Base-by-base conservation (phyloP, 2,329 filamentous ascomycete genomes). In the Sarocladium oryzae region DNA sequence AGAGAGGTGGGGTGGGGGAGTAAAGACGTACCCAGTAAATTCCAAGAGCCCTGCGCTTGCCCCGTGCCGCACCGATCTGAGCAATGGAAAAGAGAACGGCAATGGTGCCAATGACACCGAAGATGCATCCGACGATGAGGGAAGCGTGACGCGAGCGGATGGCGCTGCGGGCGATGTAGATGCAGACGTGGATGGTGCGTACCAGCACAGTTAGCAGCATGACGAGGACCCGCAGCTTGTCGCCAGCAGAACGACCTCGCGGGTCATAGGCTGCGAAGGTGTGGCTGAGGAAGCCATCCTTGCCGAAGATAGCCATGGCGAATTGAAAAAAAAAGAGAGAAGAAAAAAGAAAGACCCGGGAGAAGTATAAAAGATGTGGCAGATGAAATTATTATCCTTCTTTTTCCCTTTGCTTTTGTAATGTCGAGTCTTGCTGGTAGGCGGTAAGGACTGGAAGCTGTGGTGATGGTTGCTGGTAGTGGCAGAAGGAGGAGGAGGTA, bases 1-100 rank as follows among this genome's bases (percentile, higher is more conserved):
- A n/a, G 15, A 5, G 33, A 5, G 7, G 5, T 8, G 33, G 33
- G 33, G 24, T 11, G 9, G 21, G 10, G 15, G 11, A 13, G n/a
- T 9, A 24, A 41, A 10, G 24, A 45, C 40, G 21, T 45, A 45
- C 40, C 40, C 40, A 45, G 40, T 45, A 28, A n/a, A 45, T 45
- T 4, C 40, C 40, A 26, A 45, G 24, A 18, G 16, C 40, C 24
- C 40, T 26, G 9, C 13, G 13, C 40, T 45, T 45, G 40, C 40
- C 40, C 40, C 10, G 11, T n/a, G 40, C 40, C 24, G 40, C 40
- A 20, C 23, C 40, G 10, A 45, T 26, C 23, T 45, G 40, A n/a
- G 40, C 40, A 9, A 45, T 21, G n/a, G 6, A 45, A 24, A 28
- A 7, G 10, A 24, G 21, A 16, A 45, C 24, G 40, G 30, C 8